phyloP scores from a whole-genome alignment of 305 asterid genomes.

The Petunia hybrid region DNA sequence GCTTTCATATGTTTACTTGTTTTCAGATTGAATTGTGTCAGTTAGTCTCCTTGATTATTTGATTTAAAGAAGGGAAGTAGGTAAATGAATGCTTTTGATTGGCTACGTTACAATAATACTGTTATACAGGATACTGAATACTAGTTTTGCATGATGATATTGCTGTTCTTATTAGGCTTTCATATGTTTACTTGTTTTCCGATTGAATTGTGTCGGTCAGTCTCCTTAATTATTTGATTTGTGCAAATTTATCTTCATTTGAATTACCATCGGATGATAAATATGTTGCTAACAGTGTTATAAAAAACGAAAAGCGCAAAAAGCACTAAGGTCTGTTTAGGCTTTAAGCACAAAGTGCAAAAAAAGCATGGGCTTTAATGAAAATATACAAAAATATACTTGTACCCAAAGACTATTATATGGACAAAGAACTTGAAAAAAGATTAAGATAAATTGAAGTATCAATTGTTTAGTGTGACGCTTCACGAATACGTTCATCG shows the following conservation, averaged over 20 bases:
- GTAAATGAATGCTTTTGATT: slow-evolving; percentile 90
- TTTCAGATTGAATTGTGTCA: background rate
- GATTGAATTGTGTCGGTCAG: background rate
- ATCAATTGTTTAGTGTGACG: no score
- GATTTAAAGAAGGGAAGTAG: slow-evolving; percentile 98
- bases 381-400: no score
- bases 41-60: background rate
- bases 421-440: no score
- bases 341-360: no score
- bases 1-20: slow-evolving; percentile 39
- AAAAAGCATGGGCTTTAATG: no score
- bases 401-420: no score
- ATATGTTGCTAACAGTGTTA: slow-evolving; percentile 1
- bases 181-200: slow-evolving; percentile 30
- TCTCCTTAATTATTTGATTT: slow-evolving; percentile 14
- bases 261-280: background rate
- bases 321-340: no score
- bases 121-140: slow-evolving; percentile 55
- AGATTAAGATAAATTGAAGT: no score
- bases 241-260: background rate
- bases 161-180: slow-evolving; percentile 49
- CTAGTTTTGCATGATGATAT: slow-evolving; percentile 45
- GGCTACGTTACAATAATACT: slow-evolving; percentile 64
- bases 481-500: no score
- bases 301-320: no score